Conservation (phyloP, 1,139 yeast genomes). For the Candida pseudoviswanathii region DNA sequence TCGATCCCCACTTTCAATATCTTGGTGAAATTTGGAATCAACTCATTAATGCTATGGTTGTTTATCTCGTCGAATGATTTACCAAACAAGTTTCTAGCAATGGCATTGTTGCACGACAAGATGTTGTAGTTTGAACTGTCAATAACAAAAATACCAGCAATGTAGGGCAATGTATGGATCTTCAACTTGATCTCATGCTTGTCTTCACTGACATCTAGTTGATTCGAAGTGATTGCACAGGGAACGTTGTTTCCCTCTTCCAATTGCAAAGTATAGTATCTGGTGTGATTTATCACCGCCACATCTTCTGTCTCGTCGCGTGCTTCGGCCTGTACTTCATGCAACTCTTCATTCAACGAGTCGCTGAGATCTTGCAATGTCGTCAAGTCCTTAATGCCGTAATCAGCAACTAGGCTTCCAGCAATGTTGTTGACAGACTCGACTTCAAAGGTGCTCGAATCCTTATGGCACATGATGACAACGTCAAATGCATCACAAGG, state of each 20-base stretch:
- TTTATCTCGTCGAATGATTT: conserved; percentile 48
- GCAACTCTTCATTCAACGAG: conserved; percentile 31
- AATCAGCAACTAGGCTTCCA: conserved; percentile 36
- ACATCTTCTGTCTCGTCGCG: conserved; percentile 35
- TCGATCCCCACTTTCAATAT: conserved; percentile 53
- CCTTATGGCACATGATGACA: conserved; percentile 40
- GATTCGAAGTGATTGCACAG: conserved; percentile 69
- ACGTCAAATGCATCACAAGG: conserved; percentile 79
- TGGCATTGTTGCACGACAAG: conserved; percentile 74
- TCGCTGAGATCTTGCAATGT: conserved; percentile 32
- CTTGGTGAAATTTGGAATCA: conserved; percentile 67
- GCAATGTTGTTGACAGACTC: conserved; percentile 43
- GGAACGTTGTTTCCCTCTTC: conserved; percentile 51
- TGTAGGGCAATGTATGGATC: conserved; percentile 78
- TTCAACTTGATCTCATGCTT: conserved; percentile 53
- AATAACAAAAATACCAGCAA: conserved; percentile 84
- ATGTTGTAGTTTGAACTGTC: conserved; percentile 50
- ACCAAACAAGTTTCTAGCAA: conserved; percentile 80
- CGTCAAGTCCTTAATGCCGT: conserved; percentile 22
- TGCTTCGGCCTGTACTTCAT: conserved; percentile 15
- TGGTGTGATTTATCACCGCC: conserved; percentile 52
- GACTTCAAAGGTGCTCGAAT: conserved; percentile 25
- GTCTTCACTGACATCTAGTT: conserved; percentile 46
- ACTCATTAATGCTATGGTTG: conserved; percentile 51
- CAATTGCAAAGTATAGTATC: conserved; percentile 64